phyloP scores from a whole-genome alignment of 331 rosid species.

The Malus hybrid region DNA sequence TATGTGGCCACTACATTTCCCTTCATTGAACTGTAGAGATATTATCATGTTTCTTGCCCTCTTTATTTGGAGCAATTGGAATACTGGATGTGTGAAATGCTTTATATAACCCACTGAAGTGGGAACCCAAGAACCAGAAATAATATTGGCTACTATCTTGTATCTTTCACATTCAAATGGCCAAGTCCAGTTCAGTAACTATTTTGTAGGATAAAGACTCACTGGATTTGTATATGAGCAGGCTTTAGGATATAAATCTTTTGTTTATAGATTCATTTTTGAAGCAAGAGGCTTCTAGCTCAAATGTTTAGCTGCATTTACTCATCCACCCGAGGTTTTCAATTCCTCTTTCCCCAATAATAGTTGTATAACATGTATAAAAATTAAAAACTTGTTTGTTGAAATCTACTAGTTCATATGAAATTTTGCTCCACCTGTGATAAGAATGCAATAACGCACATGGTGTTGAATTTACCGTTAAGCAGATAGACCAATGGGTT shows the following conservation, averaged over 20 bases:
- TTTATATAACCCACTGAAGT: neutral
- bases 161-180: neutral
- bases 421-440: slow-evolving; percentile 4
- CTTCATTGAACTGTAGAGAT: neutral
- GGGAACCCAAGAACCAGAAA: neutral
- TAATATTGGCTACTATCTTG: neutral
- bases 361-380: too few relatives aligned
- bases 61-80: neutral
- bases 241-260: neutral
- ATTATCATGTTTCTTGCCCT: neutral
- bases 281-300: neutral
- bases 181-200: neutral
- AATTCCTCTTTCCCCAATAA: neutral
- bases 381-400: neutral
- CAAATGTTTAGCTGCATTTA: neutral
- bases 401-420: neutral
- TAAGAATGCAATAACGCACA: neutral
- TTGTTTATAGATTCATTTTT: neutral
- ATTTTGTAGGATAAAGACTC: neutral
- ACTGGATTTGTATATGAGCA: neutral
- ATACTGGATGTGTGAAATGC: neutral
- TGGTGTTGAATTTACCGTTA: neutral
- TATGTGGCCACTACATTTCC: slow-evolving; percentile 18
- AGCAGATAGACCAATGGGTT: neutral
- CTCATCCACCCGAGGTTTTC: neutral